Evolutionary conservation across 305 asterid species (phyloP).

Genomic region (Salvia sclarea): DNA sequence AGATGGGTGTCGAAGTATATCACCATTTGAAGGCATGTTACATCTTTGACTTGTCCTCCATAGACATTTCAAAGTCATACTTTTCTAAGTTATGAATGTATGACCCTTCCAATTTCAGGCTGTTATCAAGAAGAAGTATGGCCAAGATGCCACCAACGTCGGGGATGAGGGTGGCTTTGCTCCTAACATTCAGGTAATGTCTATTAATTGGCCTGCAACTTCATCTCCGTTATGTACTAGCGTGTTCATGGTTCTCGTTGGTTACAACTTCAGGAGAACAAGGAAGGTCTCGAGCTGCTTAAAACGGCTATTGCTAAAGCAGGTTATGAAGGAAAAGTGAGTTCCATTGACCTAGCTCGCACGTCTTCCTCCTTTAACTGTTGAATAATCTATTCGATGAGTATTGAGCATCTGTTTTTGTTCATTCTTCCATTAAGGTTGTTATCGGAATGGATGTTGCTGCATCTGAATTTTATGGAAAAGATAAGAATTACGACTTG

Average conservation of each 20-base stretch:
- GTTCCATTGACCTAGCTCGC: slow-evolving; percentile 18
- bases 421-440: slow-evolving; percentile 42
- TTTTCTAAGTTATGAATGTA: no score
- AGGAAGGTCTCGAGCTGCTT: slow-evolving; percentile 95
- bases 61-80: no score
- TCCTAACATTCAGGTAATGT: slow-evolving; percentile 12
- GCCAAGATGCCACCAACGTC: slow-evolving; percentile 97
- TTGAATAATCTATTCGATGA: no score
- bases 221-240: neutral
- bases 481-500: slow-evolving; percentile 75
- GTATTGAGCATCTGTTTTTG: neutral
- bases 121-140: slow-evolving; percentile 96
- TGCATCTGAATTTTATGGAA: slow-evolving; percentile 87
- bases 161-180: slow-evolving; percentile 73
- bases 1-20: slow-evolving; percentile 97
- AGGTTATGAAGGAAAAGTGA: slow-evolving; percentile 80
- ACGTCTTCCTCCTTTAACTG: no score
- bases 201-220: neutral
- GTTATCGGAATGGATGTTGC: slow-evolving; percentile 99
- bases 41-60: neutral
- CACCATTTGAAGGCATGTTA: slow-evolving; percentile 78
- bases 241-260: slow-evolving; percentile 17
- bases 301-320: slow-evolving; percentile 95
- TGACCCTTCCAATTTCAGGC: slow-evolving; percentile 44
- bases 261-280: slow-evolving; percentile 70